Evolutionary conservation across 2,329 filamentous ascomycete genomes (phyloP).

Genomic region (Zalaria sp.): DNA sequence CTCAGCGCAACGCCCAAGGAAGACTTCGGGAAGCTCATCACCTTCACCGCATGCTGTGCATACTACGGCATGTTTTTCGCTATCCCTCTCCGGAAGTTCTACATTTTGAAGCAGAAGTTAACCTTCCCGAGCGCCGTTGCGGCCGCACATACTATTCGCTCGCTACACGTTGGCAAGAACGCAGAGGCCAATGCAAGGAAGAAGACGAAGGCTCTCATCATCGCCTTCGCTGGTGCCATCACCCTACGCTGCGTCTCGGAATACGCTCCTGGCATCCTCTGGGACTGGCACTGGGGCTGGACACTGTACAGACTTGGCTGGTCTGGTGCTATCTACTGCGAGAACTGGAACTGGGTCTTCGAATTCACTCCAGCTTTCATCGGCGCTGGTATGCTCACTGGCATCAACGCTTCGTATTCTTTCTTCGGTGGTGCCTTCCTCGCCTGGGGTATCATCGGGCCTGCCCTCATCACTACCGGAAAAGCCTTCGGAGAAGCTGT

Average conservation of each 20-base stretch:
- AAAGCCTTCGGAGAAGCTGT: conserved; percentile 28
- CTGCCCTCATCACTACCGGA: conserved; percentile 39
- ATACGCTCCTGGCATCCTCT: conserved; percentile 45
- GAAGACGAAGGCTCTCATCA: conserved; percentile 42
- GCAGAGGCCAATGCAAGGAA: conserved; percentile 39
- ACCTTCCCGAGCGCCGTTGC: conserved; percentile 47
- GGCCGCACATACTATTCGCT: conserved; percentile 46
- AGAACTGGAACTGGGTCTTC: conserved; percentile 49
- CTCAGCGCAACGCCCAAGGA: conserved; percentile 35
- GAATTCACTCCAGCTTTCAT: conserved; percentile 49
- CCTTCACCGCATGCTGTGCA: conserved; percentile 46
- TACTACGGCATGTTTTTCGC: conserved; percentile 53
- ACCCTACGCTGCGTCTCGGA: conserved; percentile 42
- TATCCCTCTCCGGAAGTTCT: conserved; percentile 49
- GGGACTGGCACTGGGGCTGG: conserved; percentile 30
- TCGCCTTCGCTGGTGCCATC: conserved; percentile 37
- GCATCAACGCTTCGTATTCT: conserved; percentile 43
- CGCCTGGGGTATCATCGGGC: conserved; percentile 45
- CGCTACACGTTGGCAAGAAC: conserved; percentile 43
- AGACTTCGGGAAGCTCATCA: conserved; percentile 45
- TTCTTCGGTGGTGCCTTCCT: conserved; percentile 42
- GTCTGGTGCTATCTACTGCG: conserved; percentile 35
- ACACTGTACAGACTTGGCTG: conserved; percentile 43
- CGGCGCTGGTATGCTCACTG: conserved; percentile 44
- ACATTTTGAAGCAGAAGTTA: conserved; percentile 46